These are phyloP conservation scores for Periconia sp. DNA, from an alignment of 2,329 filamentous ascomycete genomes.

Conservation along the genomic window DNA sequence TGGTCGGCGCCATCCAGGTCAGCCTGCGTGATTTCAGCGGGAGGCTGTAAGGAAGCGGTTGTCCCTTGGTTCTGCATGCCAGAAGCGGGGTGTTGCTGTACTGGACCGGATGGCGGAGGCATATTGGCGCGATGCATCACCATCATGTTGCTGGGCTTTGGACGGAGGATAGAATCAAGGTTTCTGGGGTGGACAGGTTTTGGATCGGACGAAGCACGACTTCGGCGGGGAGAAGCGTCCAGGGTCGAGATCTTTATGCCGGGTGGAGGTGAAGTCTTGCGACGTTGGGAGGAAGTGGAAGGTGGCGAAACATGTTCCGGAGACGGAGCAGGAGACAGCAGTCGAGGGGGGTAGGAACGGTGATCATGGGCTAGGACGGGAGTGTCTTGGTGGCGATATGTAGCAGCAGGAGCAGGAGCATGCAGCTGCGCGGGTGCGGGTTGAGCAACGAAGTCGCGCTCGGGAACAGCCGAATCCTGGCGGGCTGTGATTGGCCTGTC, in stretches of 20 bases:
- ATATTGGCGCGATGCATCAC: neutral
- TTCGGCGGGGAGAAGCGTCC: neutral
- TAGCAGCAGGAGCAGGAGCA: neutral
- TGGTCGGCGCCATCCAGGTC: neutral
- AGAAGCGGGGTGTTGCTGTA: neutral
- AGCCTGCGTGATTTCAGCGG: neutral
- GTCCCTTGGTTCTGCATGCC: no score
- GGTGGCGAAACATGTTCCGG: neutral
- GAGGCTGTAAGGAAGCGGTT: neutral
- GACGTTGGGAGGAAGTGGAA: neutral
- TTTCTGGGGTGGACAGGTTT: neutral
- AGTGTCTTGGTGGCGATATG: no score
- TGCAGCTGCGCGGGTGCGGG: neutral
- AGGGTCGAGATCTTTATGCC: no score
- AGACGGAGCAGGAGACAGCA: neutral
- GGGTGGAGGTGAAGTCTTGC: neutral
- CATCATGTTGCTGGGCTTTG: no score
- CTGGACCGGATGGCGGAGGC: neutral
- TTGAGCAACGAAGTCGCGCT: neutral
- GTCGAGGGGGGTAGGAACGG: neutral
- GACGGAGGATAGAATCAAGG: neutral
- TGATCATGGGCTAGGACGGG: neutral
- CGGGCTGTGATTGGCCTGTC: neutral
- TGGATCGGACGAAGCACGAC: neutral
- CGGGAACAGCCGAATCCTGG: conserved; percentile 1